These are phyloP conservation scores for Avena atlantica DNA, from an alignment of 176 grass and related monocot species.

Conservation along the genomic window DNA sequence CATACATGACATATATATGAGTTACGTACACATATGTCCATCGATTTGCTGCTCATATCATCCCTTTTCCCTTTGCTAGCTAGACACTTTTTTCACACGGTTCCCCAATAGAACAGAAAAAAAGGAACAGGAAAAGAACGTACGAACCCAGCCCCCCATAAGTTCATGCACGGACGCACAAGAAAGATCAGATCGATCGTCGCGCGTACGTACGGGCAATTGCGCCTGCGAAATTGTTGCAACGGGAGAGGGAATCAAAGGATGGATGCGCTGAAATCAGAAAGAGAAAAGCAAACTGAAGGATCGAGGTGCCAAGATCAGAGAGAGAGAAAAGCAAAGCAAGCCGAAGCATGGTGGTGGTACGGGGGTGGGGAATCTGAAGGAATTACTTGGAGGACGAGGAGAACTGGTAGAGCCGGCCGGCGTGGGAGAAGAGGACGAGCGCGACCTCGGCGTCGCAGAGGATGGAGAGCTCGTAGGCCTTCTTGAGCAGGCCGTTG, in stretches of 20 bases:
- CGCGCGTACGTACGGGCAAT: background rate
- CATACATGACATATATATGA: conserved; percentile 12
- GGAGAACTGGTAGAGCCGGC: conserved; percentile 76
- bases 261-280: background rate
- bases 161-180: conserved; percentile 47
- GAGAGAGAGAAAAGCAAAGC: background rate
- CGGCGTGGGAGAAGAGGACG: conserved; percentile 79
- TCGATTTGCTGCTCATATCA: conserved; percentile 11
- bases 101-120: conserved; percentile 37
- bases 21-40: background rate
- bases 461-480: conserved; percentile 85
- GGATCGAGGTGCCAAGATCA: background rate
- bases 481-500: conserved; percentile 88
- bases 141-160: conserved; percentile 6
- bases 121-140: conserved; percentile 18
- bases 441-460: conserved; percentile 81
- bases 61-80: background rate
- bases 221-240: background rate
- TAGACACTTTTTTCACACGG: conserved; percentile 33
- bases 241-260: background rate
- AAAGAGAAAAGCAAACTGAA: background rate
- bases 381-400: conserved; percentile 52
- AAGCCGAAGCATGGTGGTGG: background rate
- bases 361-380: background rate
- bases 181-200: conserved; percentile 31